These are phyloP conservation scores for Hippophae tibetana DNA, from an alignment of 306 rosid genomes.

Conservation along the genomic window DNA sequence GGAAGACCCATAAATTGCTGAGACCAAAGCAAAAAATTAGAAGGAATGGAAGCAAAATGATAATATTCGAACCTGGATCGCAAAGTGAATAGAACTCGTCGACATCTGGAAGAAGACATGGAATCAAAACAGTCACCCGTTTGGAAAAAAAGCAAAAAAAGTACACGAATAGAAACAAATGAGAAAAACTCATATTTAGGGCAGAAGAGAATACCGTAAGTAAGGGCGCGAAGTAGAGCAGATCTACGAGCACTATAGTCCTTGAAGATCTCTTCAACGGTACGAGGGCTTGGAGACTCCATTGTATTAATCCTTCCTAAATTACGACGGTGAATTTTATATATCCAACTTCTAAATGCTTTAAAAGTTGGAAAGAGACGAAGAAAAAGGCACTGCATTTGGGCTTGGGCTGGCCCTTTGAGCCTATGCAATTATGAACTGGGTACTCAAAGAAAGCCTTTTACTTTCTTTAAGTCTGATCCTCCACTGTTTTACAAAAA, in stretches of 20 bases:
- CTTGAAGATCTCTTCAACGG: slow-evolving; percentile 58
- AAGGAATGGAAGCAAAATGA: background rate
- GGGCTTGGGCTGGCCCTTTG: no score
- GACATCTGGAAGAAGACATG: slow-evolving; percentile 30
- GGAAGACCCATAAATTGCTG: background rate
- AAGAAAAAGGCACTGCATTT: no score
- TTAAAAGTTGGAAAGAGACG: no score
- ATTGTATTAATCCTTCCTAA: background rate
- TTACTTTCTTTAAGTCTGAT: no score
- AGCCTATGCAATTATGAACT: no score
- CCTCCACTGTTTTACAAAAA: no score
- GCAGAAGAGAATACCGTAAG: slow-evolving; percentile 26
- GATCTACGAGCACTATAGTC: slow-evolving; percentile 48
- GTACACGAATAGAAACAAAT: background rate
- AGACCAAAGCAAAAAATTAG: background rate
- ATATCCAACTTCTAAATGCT: no score
- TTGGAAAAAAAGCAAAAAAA: background rate
- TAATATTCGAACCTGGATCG: slow-evolving; percentile 37
- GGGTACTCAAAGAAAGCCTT: no score
- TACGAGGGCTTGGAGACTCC: slow-evolving; percentile 30
- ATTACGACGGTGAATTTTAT: no score
- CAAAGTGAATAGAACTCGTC: slow-evolving; percentile 43
- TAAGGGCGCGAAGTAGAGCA: slow-evolving; percentile 47
- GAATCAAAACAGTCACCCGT: slow-evolving; percentile 4
- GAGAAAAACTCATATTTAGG: background rate